Base-by-base conservation (phyloP, 495 filamentous ascomycete genomes). In the Jackrogersella multiformis region DNA sequence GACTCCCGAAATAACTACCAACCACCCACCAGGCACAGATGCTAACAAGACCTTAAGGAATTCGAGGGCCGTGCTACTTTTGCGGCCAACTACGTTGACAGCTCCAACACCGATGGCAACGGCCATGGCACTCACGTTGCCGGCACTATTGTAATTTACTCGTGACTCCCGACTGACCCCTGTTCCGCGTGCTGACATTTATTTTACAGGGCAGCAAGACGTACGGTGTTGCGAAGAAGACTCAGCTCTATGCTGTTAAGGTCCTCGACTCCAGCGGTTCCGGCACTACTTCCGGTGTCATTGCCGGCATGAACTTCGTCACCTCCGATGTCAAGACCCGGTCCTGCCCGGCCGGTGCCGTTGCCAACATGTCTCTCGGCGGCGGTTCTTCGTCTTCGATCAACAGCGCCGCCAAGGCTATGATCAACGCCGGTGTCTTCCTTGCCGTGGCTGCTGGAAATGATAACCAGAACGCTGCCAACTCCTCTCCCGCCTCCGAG, bases 371-470 rank as follows among this genome's bases (percentile, higher is more conserved):
- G 84, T 85, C 82, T 32, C 80, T 88, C 21, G 81, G 81, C 52
- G 88, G 88, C 58, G 64, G 71, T 49, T 76, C 71, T 73, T 88
- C 87, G 20, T 61, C 79, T 15, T 74, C 85, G 24, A 75, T 85
- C 66, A 88, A 87, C 80, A 74, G 45, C 39, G 85, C 85, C 15
- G 84, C 85, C 9, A 75, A 64, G 45, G 78, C 76, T 36, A 73
- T 85, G 61, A 76, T 84, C 58, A 70, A 69, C 34, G 74, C 79
- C 20, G 87, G 86, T 60, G 68, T 86, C 42, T 84, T 84, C 71
- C 77, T 86, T 21, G 82, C 79, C 53, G 84, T 87, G 15, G 86
- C 85, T 28, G 85, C 85, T 16, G 85, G 86, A 15, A 87, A 88
- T 72, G 76, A 77, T 61, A 79, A 77, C 68, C 64, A 52, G 26